Base-by-base conservation (phyloP, 805 yeast species). In the Teunomyces lycoperdinae region DNA sequence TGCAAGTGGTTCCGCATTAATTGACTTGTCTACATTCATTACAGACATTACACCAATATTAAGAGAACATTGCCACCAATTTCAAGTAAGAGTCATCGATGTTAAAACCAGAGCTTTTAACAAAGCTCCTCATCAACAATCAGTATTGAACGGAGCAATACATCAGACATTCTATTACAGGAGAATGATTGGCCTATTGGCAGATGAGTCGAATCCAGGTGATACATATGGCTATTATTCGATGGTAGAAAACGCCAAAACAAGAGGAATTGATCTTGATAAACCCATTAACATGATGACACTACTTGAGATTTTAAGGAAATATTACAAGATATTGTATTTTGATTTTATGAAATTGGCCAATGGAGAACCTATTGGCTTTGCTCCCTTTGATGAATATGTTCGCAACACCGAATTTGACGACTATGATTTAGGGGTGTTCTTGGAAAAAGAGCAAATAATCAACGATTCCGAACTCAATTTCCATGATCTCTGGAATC, bases 81-180 rank as follows among this genome's bases (percentile, higher is more conserved):
- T 47, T 31, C 49, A 52, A 2, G 31, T 69, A 9, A 38, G 48
- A 3, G 45, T 60, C 2, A 49, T 63, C 46, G 94, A 86, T 62
- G 77, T 85, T 24, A 86, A 86, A 61, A 85, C 91, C 1, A 68
- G 91, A 46, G 57, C 68, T 0, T 56, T 56, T 36, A 68, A 65
- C 35, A 55, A 52, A 0, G 50, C 77, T 1, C 90, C 91, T 0
- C 42, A 53, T 0, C 85, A 81, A 51, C 55, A 62, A 1, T 72
- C 79, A 9, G 84, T 82, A 0, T 50, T 79, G 10, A 57, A 64
- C 3, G 69, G 77, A 5, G 76, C 87, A 1, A 75, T 76, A 55
- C 50, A 73, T n/a, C 94, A 87, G 65, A 81, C 84, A 3, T 73
- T 74, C 64, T 76, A 81, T 52, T 87, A 87, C 59, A 67, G 79